Evolutionary conservation across 805 yeast species (phyloP), one percentile per base, ranked within the genome.

Genomic region (Myxozyma monticola): DNA sequence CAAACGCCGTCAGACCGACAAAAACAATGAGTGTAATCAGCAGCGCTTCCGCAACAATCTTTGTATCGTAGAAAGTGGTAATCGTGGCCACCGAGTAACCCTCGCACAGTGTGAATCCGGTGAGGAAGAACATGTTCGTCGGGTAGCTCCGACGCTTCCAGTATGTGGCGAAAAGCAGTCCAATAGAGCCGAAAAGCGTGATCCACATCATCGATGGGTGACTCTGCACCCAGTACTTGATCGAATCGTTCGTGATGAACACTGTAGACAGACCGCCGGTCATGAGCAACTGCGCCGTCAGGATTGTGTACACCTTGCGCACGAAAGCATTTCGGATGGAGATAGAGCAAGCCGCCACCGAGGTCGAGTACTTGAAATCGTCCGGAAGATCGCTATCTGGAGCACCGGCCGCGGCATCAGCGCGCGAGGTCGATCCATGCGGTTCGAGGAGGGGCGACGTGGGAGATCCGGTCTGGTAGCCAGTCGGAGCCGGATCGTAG

Each of bases 331-430:
- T 85, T 60, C 96, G 79, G 34, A 88, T 74, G 14, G 84, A 80
- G 44, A 86, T 70, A 51, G 84, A 86, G 68, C 96, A 87, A 28
- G 85, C 81, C 2, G 88, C 79, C 21, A 88, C 95, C 45, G 78
- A 76, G 5, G 85, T 84, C 30, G 85, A 79, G 67, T 83, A 87
- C 66, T 88, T 88, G 78, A 88, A 88, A 68, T 87, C 95, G 60
- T 88, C 59, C 3, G 59, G 59, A 24, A 54, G 48, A 37, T 54
- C 59, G 17, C 42, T 26, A 40, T 54, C 59, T 15, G 49, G 49
- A 6, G 31, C 45, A n/a, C 33, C 22, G 15, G 43, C 48, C 15
- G 36, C 44, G 20, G 40, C 37, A 22, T 40, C 49, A 20, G 39
- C 43, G 29, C 51, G 37, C n/a, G n/a, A n/a, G n/a, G n/a, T n/a